Evolutionary conservation across 2,329 filamentous ascomycete genomes (phyloP), one percentile per base, ranked within the genome.

Genomic region (Fusarium sp.): DNA sequence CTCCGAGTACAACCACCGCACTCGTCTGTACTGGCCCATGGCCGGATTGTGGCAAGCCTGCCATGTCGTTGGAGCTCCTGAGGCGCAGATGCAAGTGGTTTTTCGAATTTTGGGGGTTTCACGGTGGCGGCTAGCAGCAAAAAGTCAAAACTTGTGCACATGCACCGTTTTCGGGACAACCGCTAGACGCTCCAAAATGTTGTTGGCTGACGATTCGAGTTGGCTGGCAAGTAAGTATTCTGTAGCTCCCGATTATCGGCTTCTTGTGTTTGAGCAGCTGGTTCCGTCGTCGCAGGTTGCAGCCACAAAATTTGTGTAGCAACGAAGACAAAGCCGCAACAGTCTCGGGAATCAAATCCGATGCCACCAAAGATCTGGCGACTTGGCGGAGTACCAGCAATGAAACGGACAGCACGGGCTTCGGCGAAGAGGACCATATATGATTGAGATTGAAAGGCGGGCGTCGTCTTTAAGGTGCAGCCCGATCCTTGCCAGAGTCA

Each of bases 21-120:
- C 86, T 88, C 69, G 85, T 88, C 77, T 88, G 87, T 25, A 88
- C 85, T 5, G 84, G 85, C n/a, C 82, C 82, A 65, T 84, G 82
- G 66, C 84, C 80, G 61, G 73, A 42, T 54, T 77, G 74, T 22
- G 74, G 40, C 31, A 73, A 47, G 42, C 61, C 68, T 60, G 71
- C 58, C 71, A 77, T 77, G 8, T 68, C n/a, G 36, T 29, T 40
- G 27, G 18, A 52, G 31, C 38, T 52, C 27, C 22, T 66, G 25
- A 25, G 25, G 13, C 31, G 20, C 31, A 56, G 50, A 16, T 66
- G 47, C 36, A 18, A 31, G 33, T 47, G 18, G 42, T 52, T 14
- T 29, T 20, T 50, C 36, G 33, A 36, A 18, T 20, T 52, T 58
- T 47, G n/a, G 40, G 52, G 25, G 45, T 38, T 35, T 57, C 54